These are phyloP conservation scores for Rhodomyrtus tomentosa DNA, from an alignment of 345 rosid genomes.

Conservation along the genomic window DNA sequence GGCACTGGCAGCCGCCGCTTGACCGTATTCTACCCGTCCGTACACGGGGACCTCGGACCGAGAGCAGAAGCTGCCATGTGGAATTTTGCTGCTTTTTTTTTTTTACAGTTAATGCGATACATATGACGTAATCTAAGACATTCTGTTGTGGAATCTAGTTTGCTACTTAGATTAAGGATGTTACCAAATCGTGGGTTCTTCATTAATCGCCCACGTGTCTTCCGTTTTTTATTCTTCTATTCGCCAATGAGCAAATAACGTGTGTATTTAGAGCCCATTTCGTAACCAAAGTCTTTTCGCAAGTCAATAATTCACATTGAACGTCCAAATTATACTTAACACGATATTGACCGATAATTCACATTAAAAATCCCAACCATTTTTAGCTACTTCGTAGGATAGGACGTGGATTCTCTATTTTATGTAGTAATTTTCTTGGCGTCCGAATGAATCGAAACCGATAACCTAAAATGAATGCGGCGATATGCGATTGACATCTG, in stretches of 20 bases:
- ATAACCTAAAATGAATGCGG: too few species aligned
- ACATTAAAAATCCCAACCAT: background rate
- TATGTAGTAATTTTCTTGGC: too few species aligned
- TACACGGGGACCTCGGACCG: background rate
- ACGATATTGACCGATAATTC: background rate
- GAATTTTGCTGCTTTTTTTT: background rate
- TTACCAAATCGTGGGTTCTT: background rate
- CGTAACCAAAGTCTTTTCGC: background rate
- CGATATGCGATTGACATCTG: background rate
- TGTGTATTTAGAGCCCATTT: background rate
- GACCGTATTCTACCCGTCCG: background rate
- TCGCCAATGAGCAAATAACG: background rate
- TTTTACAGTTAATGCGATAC: background rate
- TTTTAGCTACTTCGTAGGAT: background rate
- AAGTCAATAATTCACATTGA: background rate
- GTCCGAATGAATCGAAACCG: too few species aligned
- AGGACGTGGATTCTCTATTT: too few species aligned
- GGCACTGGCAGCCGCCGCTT: background rate
- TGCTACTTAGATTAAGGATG: background rate
- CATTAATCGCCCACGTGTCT: background rate
- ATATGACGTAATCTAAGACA: background rate
- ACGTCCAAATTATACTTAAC: background rate
- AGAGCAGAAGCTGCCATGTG: background rate
- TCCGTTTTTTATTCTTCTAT: background rate
- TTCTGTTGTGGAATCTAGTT: background rate